Conservation (phyloP, 1,284 basidiomycete species). For the Coniferiporia sulphurascens region DNA sequence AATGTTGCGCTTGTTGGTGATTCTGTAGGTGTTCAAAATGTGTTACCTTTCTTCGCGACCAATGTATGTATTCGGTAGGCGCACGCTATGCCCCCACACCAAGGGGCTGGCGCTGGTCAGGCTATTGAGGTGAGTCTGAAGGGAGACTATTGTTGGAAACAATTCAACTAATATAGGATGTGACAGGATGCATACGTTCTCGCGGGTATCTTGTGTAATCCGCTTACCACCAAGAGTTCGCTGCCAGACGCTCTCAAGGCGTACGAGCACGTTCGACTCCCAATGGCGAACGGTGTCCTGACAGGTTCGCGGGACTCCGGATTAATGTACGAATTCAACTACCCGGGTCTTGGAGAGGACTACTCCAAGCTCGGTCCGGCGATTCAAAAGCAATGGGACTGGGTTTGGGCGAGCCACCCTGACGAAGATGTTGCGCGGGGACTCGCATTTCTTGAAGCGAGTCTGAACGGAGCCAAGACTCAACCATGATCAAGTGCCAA, state of each 20-base stretch:
- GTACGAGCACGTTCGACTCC: conserved; percentile 33
- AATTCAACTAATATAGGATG: neutral
- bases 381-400: conserved; percentile 34
- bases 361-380: conserved; percentile 32
- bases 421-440: conserved; percentile 26
- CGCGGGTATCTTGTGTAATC: conserved; percentile 25
- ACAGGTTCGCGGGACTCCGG: conserved; percentile 33
- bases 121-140: conserved; percentile 30
- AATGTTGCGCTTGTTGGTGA: conserved; percentile 20
- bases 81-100: conserved; percentile 36
- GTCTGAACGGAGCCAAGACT: too few species aligned
- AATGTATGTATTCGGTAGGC: conserved; percentile 22
- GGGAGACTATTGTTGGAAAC: neutral
- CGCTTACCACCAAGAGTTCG: conserved; percentile 21
- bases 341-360: conserved; percentile 28
- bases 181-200: conserved; percentile 32
- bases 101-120: conserved; percentile 34
- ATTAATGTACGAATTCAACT: conserved; percentile 37
- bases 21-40: conserved; percentile 1
- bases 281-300: conserved; percentile 33
- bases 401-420: conserved; percentile 28
- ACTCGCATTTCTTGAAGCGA: neutral
- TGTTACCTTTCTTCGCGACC: neutral
- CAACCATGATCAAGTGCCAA: too few species aligned
- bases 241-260: conserved; percentile 27